Percentiles rank a stretch among this genome's conserved stretches.
Evolutionary conservation across 2,329 filamentous ascomycete species (phyloP).

Genomic region (Aspergillus costaricaensis): DNA sequence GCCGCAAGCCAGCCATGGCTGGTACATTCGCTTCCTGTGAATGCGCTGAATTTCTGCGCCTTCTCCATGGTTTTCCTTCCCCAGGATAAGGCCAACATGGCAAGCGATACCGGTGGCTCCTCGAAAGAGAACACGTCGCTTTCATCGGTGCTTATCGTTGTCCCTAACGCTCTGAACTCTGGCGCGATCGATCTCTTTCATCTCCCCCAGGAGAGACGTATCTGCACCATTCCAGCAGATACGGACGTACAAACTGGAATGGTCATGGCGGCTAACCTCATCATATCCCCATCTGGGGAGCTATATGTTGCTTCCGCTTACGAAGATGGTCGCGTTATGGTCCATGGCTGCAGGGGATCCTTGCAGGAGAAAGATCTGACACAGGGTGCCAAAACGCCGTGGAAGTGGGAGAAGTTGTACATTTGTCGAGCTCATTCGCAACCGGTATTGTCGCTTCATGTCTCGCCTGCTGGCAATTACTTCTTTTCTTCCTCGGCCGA

Average conservation of each 20-base stretch:
- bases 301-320: conserved; percentile 75
- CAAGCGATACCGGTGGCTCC: background rate
- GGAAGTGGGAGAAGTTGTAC: conserved; percentile 62
- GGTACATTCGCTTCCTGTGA: conserved; percentile 79
- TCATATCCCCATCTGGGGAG: conserved; percentile 49
- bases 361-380: conserved; percentile 38
- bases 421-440: conserved; percentile 70
- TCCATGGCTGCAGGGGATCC: conserved; percentile 57
- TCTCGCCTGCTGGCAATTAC: conserved; percentile 52
- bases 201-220: conserved; percentile 72
- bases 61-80: conserved; percentile 35
- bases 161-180: conserved; percentile 74
- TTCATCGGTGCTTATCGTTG: conserved; percentile 65
- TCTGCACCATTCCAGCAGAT: conserved; percentile 58
- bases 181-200: conserved; percentile 83
- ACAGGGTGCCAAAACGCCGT: conserved; percentile 23
- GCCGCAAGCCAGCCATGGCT: conserved; percentile 68
- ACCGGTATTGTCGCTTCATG: conserved; percentile 74
- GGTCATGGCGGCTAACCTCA: conserved; percentile 78
- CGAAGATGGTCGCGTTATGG: conserved; percentile 76
- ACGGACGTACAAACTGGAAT: conserved; percentile 59
- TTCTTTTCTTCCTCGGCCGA: conserved; percentile 85
- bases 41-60: conserved; percentile 93
- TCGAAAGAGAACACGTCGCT: background rate
- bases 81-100: background rate